Conservation (phyloP, 352 stramenopile genomes). For the Saprolegnia parasitica region DNA sequence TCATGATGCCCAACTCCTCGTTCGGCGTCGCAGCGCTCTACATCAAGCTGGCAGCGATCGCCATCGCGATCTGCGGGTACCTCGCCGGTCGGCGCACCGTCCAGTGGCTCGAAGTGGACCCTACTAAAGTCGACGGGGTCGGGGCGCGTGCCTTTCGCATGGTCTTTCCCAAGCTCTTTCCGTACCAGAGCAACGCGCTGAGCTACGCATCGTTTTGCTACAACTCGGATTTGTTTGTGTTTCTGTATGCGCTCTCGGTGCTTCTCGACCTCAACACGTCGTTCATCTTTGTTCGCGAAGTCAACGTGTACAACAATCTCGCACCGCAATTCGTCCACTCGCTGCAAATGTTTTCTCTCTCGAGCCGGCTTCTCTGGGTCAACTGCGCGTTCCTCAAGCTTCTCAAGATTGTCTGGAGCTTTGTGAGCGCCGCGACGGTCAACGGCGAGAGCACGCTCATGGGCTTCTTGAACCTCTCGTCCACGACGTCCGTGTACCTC, state of each 20-base stretch:
- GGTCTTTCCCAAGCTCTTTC: slow-evolving; percentile 14
- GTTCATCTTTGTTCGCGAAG: slow-evolving; percentile 12
- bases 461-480: slow-evolving; percentile 11
- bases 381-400: slow-evolving; percentile 18
- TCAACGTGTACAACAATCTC: slow-evolving; percentile 10
- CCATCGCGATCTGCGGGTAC: slow-evolving; percentile 13
- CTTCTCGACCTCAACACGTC: slow-evolving; percentile 9
- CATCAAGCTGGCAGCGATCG: slow-evolving; percentile 14
- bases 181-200: slow-evolving; percentile 20
- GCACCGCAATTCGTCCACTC: background rate
- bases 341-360: slow-evolving; percentile 1
- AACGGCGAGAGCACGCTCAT: slow-evolving; percentile 6
- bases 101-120: slow-evolving; percentile 17
- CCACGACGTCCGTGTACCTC: slow-evolving; percentile 10
- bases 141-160: background rate
- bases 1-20: background rate
- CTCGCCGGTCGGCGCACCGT: slow-evolving; percentile 16
- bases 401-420: slow-evolving; percentile 6
- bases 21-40: background rate
- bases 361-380: slow-evolving; percentile 3
- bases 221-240: slow-evolving; percentile 27
- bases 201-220: slow-evolving; percentile 24
- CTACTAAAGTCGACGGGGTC: background rate
- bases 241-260: slow-evolving; percentile 18
- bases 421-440: background rate